These are phyloP conservation scores for Linnemannia elongata DNA, from an alignment of 192 early-diverging fungal species.

Conservation along the genomic window DNA sequence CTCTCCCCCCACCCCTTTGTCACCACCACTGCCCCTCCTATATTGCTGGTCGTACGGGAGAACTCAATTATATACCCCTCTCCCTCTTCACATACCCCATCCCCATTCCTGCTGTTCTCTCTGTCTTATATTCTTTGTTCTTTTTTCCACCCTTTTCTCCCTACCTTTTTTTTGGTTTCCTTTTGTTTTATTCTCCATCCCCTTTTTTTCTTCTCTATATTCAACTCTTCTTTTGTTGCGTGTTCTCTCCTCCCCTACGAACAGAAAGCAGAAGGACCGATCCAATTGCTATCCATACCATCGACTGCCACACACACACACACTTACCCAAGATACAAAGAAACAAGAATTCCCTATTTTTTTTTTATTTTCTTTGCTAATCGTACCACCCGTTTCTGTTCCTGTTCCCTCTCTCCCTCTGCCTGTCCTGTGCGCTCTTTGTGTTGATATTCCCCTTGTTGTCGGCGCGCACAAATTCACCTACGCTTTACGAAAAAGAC, in stretches of 20 bases:
- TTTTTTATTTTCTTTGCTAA: neutral
- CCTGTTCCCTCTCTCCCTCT: neutral
- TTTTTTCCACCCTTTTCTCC: neutral
- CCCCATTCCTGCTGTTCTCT: neutral
- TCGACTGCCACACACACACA: neutral
- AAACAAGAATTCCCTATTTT: neutral
- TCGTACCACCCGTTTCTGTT: neutral
- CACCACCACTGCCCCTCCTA: neutral
- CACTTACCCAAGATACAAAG: neutral
- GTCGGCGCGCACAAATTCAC: neutral
- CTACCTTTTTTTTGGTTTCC: neutral
- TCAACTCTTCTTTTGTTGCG: neutral
- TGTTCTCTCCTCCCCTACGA: neutral
- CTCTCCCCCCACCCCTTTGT: neutral
- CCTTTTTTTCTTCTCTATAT: neutral
- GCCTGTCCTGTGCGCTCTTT: neutral
- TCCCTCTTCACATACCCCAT: neutral
- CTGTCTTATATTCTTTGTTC: neutral
- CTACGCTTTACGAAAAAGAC: neutral
- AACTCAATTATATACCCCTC: constrained; percentile 2
- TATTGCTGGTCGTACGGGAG: neutral
- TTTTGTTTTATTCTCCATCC: neutral
- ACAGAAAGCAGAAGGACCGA: neutral
- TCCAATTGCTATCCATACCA: neutral
- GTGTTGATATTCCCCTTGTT: neutral